Percentiles rank a stretch among this genome's conserved stretches.
These are phyloP conservation scores for Nissolia schottii DNA, from an alignment of 306 rosid genomes.

Conservation along the genomic window DNA sequence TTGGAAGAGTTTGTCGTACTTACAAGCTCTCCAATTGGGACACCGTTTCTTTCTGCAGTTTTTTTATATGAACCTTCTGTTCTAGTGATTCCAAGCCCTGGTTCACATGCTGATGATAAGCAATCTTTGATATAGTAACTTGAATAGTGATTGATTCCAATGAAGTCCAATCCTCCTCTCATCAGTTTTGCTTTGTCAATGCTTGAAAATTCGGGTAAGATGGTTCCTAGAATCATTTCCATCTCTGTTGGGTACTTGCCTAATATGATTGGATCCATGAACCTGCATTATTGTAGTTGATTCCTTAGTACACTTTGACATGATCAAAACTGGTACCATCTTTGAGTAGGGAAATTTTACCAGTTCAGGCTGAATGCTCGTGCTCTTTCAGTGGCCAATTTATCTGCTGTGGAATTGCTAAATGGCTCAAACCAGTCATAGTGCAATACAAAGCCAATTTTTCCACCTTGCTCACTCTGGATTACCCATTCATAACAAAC, in stretches of 20 bases:
- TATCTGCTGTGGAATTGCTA: slow-evolving; percentile 52
- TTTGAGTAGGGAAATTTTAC: slow-evolving; percentile 22
- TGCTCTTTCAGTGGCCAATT: slow-evolving; percentile 60
- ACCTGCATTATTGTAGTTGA: slow-evolving; percentile 38
- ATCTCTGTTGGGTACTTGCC: slow-evolving; percentile 68
- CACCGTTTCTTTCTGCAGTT: slow-evolving; percentile 36
- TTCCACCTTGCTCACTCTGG: slow-evolving; percentile 59
- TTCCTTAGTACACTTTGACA: neutral
- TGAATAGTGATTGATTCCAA: slow-evolving; percentile 72
- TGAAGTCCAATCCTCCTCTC: slow-evolving; percentile 59
- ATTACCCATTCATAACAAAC: slow-evolving; percentile 9
- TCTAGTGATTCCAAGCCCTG: slow-evolving; percentile 43
- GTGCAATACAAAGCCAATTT: slow-evolving; percentile 50
- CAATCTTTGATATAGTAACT: slow-evolving; percentile 57
- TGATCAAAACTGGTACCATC: neutral
- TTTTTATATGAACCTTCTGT: slow-evolving; percentile 46
- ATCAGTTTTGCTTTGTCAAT: slow-evolving; percentile 37
- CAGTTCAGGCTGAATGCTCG: slow-evolving; percentile 45
- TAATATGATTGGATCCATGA: slow-evolving; percentile 53
- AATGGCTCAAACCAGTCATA: slow-evolving; percentile 50
- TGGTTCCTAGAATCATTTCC: slow-evolving; percentile 42
- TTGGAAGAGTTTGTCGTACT: neutral
- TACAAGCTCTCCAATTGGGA: slow-evolving; percentile 59
- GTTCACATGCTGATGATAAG: slow-evolving; percentile 44
- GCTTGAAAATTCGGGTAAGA: slow-evolving; percentile 48